These are phyloP conservation scores for Fomitopsis betulina DNA, from an alignment of 1,284 basidiomycete genomes.

Conservation along the genomic window DNA sequence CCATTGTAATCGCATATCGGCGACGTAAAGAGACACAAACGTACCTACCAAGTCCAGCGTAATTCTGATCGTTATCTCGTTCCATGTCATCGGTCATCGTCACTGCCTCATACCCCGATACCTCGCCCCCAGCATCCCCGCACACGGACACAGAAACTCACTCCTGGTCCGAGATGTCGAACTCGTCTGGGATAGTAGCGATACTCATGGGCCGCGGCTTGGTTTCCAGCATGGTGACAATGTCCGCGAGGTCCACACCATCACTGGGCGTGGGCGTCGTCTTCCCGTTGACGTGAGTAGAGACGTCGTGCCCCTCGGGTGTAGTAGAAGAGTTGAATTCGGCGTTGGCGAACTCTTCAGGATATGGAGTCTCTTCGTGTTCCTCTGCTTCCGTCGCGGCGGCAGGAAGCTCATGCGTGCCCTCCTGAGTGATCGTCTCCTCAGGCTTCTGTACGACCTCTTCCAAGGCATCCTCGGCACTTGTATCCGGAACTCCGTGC, in stretches of 20 bases:
- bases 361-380: conserved; percentile 8
- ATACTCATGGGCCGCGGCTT: conserved; percentile 31
- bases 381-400: conserved; percentile 13
- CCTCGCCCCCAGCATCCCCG: background rate
- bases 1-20: background rate
- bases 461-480: background rate
- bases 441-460: conserved; percentile 7
- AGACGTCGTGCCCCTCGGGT: background rate
- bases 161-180: conserved; percentile 28
- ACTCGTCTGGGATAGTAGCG: conserved; percentile 19
- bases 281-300: conserved; percentile 12
- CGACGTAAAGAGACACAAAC: background rate
- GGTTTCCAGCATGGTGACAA: conserved; percentile 60
- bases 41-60: background rate
- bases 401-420: conserved; percentile 8
- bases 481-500: background rate
- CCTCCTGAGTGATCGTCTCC: conserved; percentile 14
- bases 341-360: conserved; percentile 1
- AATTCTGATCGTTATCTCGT: background rate
- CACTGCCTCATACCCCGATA: background rate
- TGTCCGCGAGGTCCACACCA: conserved; percentile 50
- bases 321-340: background rate
- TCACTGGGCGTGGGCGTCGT: conserved; percentile 8
- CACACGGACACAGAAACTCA: conserved; percentile 19
- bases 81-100: no score